Percentiles rank a stretch among this genome's conserved stretches.
These are phyloP conservation scores for Vitis vinifera DNA, from an alignment of 164 flowering plant genomes.

Conservation along the genomic window ASM3070453v1 NC_081806.1:15921501-15922000, in stretches of 20 bases:
- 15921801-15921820: background rate
- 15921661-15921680: constrained; percentile 94
- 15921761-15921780: too few species aligned
- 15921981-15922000: too few species aligned
- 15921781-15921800: too few species aligned
- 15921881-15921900: too few species aligned
- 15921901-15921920: too few species aligned
- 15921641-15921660: constrained; percentile 99
- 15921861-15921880: too few species aligned
- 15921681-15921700: constrained; percentile 87
- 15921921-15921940: too few species aligned
- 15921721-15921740: constrained; percentile 77
- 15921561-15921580: too few species aligned
- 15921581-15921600: background rate
- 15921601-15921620: constrained; percentile 1
- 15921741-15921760: constrained; percentile 39
- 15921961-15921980: too few species aligned
- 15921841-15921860: too few species aligned
- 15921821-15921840: background rate
- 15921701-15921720: constrained; percentile 62
- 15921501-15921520: constrained; percentile 88
- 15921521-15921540: constrained; percentile 74
- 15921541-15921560: constrained; percentile 1
- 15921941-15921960: too few species aligned
- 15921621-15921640: constrained; percentile 19